These are phyloP conservation scores for Exophiala sideris DNA, from an alignment of 2,329 filamentous ascomycete species.

Conservation along the genomic window DNA sequence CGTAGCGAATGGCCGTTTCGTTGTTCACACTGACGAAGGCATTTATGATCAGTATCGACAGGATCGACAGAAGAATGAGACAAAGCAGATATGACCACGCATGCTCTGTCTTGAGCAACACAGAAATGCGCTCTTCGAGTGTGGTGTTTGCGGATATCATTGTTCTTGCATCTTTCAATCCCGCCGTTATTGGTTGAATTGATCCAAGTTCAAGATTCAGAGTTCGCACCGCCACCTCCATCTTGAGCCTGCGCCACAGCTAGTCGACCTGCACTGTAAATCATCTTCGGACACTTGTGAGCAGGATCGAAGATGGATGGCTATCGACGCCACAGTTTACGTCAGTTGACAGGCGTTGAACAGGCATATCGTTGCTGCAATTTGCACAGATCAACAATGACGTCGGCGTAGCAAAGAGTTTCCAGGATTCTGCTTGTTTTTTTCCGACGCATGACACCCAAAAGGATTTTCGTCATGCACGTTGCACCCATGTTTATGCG, in stretches of 20 bases:
- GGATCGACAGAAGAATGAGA: neutral
- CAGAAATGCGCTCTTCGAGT: neutral
- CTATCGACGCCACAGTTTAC: too few relatives aligned
- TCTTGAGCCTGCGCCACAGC: neutral
- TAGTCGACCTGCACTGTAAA: too few relatives aligned
- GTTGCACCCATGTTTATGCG: too few relatives aligned
- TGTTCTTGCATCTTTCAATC: neutral
- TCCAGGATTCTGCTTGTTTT: conserved; percentile 18
- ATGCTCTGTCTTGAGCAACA: neutral
- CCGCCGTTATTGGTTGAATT: too few relatives aligned
- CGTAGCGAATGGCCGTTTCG: conserved; percentile 13
- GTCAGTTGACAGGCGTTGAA: too few relatives aligned
- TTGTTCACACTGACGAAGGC: neutral
- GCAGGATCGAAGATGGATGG: too few relatives aligned
- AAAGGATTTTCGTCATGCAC: neutral
- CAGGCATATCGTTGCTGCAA: too few relatives aligned
- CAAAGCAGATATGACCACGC: neutral
- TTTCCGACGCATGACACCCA: conserved; percentile 7
- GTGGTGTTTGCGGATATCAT: neutral
- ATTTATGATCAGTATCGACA: neutral
- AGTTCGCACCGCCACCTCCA: conserved; percentile 11
- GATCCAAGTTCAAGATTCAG: too few relatives aligned
- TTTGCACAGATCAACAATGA: conserved; percentile 12
- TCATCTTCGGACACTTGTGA: too few relatives aligned
- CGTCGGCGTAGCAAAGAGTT: conserved; percentile 3